Evolutionary conservation across 306 rosid species (phyloP).

Genomic region (Pueraria montana): DNA sequence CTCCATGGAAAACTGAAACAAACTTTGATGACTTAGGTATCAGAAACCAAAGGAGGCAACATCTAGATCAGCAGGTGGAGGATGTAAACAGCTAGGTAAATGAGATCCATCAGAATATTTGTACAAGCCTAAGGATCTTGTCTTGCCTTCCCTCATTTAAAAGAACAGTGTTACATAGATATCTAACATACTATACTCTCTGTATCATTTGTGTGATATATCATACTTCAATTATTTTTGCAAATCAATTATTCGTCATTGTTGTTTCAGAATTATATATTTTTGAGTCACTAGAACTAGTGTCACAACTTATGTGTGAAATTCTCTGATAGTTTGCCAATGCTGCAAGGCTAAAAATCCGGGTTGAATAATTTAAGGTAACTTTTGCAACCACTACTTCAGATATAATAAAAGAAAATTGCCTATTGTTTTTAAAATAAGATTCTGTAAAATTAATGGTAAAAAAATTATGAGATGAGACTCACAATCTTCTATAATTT

Average conservation of each 20-base stretch:
- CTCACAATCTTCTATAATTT: not conserved
- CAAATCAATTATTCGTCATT: constrained; percentile 34
- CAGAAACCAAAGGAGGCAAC: constrained; percentile 63
- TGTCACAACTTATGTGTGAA: constrained; percentile 6
- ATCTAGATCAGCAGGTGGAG: constrained; percentile 50
- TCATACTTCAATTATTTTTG: constrained; percentile 17
- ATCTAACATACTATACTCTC: not conserved
- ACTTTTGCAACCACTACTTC: not conserved
- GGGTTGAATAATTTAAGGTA: not conserved
- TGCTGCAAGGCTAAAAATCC: not conserved
- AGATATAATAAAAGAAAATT: not conserved
- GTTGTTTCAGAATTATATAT: constrained; percentile 15
- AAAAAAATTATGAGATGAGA: not conserved
- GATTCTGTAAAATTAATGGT: not conserved
- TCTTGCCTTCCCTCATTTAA: constrained; percentile 70
- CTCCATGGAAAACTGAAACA: constrained; percentile 75
- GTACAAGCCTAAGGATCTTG: constrained; percentile 58
- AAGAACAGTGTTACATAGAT: constrained; percentile 62
- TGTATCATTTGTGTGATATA: constrained; percentile 35
- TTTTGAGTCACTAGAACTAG: not conserved
- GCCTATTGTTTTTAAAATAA: not conserved
- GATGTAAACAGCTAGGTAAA: constrained; percentile 48
- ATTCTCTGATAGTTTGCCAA: not conserved
- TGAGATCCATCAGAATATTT: constrained; percentile 46
- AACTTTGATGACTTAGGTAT: constrained; percentile 69